Base-by-base conservation (phyloP, 2,329 filamentous ascomycete species). In the Fonsecaea multimorphosa region DNA sequence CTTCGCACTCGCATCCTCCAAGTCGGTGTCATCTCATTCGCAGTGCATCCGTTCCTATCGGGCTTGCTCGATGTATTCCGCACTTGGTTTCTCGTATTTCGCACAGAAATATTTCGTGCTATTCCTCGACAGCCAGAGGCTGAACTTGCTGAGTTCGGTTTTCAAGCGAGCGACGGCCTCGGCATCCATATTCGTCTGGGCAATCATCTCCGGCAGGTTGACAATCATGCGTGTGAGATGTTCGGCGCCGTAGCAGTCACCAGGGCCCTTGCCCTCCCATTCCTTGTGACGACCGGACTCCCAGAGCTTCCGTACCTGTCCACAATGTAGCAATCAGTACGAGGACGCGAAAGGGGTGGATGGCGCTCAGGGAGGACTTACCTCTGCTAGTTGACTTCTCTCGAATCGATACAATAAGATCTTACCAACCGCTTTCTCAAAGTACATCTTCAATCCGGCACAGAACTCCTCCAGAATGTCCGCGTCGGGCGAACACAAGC, bases 181-280 rank as follows among this genome's bases (percentile, higher is more conserved):
- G 60, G 90, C 85, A 74, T 98, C 95, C 93, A 99, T 97, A 79
- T 98, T 98, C 59, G 95, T 99, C 77, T 99, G 95, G 3, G 93
- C 94, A 27, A 60, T 52, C 58, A 60, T 60, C 24, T 60, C 58
- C 12, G 58, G 58, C 9, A 60, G 58, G 14, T 60, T 60, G 46
- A 60, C 92, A 46, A 99, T 88, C 22, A 99, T 85, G 65, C 95
- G 90, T 70, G 91, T 87, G 49, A 99, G 82, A 77, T 99, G 95
- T 78, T 99, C 95, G 22, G 91, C 92, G 53, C 95, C 95, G 73
- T 98, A 99, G 12, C 94, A 89, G 72, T 97, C 93, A 67, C 87
- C 86, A 6, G 92, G 85, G 1, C 83, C 84, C 78, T 93, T 93
- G 68, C 88, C 89, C 64, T 89, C 83, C 36, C 89, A 84, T 3